These are phyloP conservation scores for Plasmopara halstedii DNA, from an alignment of 352 stramenopile species.

Conservation along the genomic window DNA sequence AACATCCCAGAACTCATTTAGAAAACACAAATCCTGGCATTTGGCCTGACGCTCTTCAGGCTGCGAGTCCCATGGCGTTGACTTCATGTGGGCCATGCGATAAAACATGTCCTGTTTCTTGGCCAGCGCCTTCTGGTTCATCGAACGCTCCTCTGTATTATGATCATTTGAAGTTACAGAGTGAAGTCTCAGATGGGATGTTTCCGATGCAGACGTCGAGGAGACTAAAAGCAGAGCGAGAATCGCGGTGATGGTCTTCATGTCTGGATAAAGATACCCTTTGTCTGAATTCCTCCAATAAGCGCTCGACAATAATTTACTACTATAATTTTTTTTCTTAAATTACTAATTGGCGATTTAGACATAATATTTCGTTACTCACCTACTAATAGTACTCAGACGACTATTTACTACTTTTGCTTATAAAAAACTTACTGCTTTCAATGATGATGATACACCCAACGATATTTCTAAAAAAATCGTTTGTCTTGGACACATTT, in stretches of 20 bases:
- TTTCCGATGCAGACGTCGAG: conserved; percentile 3
- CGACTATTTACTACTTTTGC: too few relatives aligned
- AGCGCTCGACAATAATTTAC: neutral
- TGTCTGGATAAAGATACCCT: neutral
- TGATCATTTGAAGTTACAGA: conserved; percentile 3
- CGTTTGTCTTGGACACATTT: too few relatives aligned
- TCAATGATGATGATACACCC: too few relatives aligned
- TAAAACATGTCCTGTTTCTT: conserved; percentile 37
- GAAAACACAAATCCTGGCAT: conserved; percentile 51
- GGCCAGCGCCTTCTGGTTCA: conserved; percentile 17
- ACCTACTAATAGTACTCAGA: too few relatives aligned
- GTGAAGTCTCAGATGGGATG: conserved; percentile 12
- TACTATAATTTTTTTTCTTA: too few relatives aligned
- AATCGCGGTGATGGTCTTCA: conserved; percentile 17
- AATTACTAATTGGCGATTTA: too few relatives aligned
- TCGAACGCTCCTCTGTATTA: conserved; percentile 17
- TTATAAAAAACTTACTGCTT: too few relatives aligned
- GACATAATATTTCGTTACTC: too few relatives aligned
- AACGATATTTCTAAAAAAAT: too few relatives aligned
- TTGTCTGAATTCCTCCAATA: too few relatives aligned
- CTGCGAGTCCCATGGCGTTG: conserved; percentile 60
- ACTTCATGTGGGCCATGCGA: conserved; percentile 44
- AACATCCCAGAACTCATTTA: conserved; percentile 50
- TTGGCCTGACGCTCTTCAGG: conserved; percentile 34
- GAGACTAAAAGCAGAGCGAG: conserved; percentile 10